A percentile compares a stretch with the other conserved stretches of the same genome.
Evolutionary conservation across 2,329 filamentous ascomycete genomes (phyloP).

Genomic region (Alternaria ethzedia): DNA sequence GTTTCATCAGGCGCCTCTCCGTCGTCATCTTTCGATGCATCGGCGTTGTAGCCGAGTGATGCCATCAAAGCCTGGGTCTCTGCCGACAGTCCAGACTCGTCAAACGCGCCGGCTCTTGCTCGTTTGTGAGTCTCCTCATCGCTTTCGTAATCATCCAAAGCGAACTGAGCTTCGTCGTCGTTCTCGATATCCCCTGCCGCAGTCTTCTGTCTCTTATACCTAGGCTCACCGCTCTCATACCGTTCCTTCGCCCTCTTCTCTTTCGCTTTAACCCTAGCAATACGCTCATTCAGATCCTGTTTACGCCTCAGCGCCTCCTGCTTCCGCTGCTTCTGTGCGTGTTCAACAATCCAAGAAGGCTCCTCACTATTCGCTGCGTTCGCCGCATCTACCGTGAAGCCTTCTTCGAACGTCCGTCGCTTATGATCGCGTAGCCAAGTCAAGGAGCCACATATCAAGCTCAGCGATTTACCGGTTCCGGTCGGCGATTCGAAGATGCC

Average conservation of each 20-base stretch:
- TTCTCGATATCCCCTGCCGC: constrained; percentile 9
- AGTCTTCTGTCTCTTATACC: constrained; percentile 52
- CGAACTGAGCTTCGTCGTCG: constrained; percentile 69
- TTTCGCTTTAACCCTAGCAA: constrained; percentile 67
- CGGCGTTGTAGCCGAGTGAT: constrained; percentile 53
- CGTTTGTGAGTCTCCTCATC: constrained; percentile 56
- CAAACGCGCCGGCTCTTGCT: constrained; percentile 26
- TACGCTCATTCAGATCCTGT: constrained; percentile 75
- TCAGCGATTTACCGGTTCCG: constrained; percentile 89
- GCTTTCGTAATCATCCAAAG: constrained; percentile 77
- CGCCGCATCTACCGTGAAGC: constrained; percentile 55
- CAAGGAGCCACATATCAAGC: constrained; percentile 84
- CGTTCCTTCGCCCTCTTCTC: constrained; percentile 66
- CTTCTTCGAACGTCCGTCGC: constrained; percentile 62
- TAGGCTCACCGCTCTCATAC: constrained; percentile 55
- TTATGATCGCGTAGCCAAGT: constrained; percentile 92
- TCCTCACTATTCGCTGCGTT: constrained; percentile 67
- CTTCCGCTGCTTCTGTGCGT: constrained; percentile 72
- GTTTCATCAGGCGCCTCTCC: constrained; percentile 66
- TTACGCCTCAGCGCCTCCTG: constrained; percentile 70
- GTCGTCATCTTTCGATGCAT: constrained; percentile 53
- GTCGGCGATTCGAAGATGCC: constrained; percentile 95
- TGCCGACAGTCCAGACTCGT: constrained; percentile 66
- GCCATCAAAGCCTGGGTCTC: constrained; percentile 78
- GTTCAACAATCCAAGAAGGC: constrained; percentile 83